Evolutionary conservation across 1,139 yeast genomes (phyloP).

Genomic region (Suhomyces yuchorum): DNA sequence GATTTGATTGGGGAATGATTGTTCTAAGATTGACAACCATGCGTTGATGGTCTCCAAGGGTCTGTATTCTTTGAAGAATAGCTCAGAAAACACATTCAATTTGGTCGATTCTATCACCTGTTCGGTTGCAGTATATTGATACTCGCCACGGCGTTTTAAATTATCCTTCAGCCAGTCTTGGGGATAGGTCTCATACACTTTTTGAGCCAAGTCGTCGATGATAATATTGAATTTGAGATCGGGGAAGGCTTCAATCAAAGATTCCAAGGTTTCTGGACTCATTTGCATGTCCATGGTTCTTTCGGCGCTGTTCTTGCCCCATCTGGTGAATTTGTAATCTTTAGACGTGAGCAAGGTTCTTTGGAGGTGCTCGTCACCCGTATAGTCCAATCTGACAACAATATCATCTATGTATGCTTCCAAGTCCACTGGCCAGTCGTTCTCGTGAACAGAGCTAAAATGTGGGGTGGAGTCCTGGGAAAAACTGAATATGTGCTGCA

Average conservation of each 20-base stretch:
- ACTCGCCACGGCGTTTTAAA: conserved; percentile 7
- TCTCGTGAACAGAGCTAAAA: conserved; percentile 24
- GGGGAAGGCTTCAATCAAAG: conserved; percentile 24
- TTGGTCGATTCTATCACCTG: conserved; percentile 22
- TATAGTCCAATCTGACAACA: conserved; percentile 49
- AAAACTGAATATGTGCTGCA: conserved; percentile 5
- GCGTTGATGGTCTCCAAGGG: conserved; percentile 67
- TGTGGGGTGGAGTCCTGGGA: conserved; percentile 18
- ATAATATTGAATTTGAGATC: conserved; percentile 35
- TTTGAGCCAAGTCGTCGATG: conserved; percentile 59
- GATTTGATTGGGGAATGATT: conserved; percentile 61
- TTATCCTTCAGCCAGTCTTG: conserved; percentile 17
- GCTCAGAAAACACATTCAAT: conserved; percentile 34
- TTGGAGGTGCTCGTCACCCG: conserved; percentile 22
- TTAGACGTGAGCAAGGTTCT: conserved; percentile 20
- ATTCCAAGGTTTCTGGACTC: conserved; percentile 23
- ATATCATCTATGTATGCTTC: conserved; percentile 50
- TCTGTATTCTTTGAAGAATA: conserved; percentile 72
- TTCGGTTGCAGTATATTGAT: conserved; percentile 23
- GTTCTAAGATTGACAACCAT: conserved; percentile 65
- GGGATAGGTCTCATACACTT: conserved; percentile 58
- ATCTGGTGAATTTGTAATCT: conserved; percentile 25
- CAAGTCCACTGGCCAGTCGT: conserved; percentile 49
- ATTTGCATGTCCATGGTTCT: conserved; percentile 41
- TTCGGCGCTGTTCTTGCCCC: conserved; percentile 34